Percentiles rank a stretch among this genome's conserved stretches.
phyloP scores from a whole-genome alignment of 2,329 filamentous ascomycete genomes.

The Fusarium sp. region DNA sequence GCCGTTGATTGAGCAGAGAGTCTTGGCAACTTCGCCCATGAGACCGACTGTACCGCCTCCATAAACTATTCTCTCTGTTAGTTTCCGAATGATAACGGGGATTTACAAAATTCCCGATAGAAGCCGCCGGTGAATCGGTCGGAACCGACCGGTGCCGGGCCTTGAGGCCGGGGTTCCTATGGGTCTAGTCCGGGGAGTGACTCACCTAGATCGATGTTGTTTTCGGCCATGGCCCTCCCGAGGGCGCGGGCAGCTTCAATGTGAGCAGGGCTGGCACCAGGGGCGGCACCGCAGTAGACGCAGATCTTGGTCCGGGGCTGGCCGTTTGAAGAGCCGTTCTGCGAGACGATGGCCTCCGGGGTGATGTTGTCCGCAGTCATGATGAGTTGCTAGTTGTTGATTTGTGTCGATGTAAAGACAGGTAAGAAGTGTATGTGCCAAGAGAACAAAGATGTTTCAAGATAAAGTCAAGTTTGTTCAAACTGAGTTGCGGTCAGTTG shows the following conservation, averaged over 20 bases:
- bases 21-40: constrained; percentile 94
- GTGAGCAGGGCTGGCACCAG: constrained; percentile 79
- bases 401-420: background rate
- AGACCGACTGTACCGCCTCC: constrained; percentile 94
- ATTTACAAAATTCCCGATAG: background rate
- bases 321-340: constrained; percentile 45
- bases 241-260: constrained; percentile 82
- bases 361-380: constrained; percentile 46
- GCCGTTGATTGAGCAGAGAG: constrained; percentile 84
- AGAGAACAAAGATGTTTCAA: background rate
- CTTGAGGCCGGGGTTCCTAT: background rate
- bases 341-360: constrained; percentile 22
- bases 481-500: background rate
- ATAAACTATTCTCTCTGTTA: constrained; percentile 71
- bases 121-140: constrained; percentile 3
- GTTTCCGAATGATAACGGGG: background rate
- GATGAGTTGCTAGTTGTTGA: constrained; percentile 17
- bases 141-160: constrained; percentile 10
- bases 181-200: constrained; percentile 19
- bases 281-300: constrained; percentile 91
- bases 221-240: constrained; percentile 77
- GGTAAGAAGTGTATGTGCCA: background rate
- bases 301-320: constrained; percentile 75
- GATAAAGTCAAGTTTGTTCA: background rate
- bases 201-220: constrained; percentile 80